phyloP scores from a whole-genome alignment of 2,329 filamentous ascomycete species.

The Trichocomaceae sp. region DNA sequence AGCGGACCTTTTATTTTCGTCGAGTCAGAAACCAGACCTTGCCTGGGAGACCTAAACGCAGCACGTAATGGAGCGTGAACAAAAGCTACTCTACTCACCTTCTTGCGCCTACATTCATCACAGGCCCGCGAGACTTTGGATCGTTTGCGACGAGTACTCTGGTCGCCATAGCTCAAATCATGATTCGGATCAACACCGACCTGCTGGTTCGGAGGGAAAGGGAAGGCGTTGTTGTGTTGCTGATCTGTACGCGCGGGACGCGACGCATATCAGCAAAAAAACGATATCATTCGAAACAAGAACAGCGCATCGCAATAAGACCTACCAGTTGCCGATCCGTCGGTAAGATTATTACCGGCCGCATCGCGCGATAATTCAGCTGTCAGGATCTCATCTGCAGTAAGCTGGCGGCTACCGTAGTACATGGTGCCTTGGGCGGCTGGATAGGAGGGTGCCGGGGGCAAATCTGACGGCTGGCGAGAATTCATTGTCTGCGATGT shows the following conservation, averaged over 20 bases:
- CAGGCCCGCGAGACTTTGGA: conserved; percentile 84
- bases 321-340: conserved; percentile 33
- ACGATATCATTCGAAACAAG: neutral
- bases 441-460: conserved; percentile 39
- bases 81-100: conserved; percentile 40
- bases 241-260: conserved; percentile 30
- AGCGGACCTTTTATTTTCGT: conserved; percentile 55
- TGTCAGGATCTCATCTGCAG: conserved; percentile 42
- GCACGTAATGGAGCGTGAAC: conserved; percentile 15
- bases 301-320: conserved; percentile 27
- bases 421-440: conserved; percentile 39
- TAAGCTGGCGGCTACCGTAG: conserved; percentile 41
- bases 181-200: conserved; percentile 41
- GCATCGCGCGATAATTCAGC: conserved; percentile 44
- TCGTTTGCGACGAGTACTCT: conserved; percentile 64
- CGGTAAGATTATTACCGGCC: conserved; percentile 39
- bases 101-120: conserved; percentile 82
- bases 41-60: neutral
- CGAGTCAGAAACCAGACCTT: neutral
- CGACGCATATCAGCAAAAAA: conserved; percentile 31
- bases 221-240: conserved; percentile 36
- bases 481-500: conserved; percentile 30
- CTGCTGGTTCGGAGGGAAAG: conserved; percentile 39
- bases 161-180: conserved; percentile 50
- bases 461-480: conserved; percentile 38